Conservation (phyloP, 2,329 filamentous ascomycete genomes). For the Talaromyces verruculosus region DNA sequence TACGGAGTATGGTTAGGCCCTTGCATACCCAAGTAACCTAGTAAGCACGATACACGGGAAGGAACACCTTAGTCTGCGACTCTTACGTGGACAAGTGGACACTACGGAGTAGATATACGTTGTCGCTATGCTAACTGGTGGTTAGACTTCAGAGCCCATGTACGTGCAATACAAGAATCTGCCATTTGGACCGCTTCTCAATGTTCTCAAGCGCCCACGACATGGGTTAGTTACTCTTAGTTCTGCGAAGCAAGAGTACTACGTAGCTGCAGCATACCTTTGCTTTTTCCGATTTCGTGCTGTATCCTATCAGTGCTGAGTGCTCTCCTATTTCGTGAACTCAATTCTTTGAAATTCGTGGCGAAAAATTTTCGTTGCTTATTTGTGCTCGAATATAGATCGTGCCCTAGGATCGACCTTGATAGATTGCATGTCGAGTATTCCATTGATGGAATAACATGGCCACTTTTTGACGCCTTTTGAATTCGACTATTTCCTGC, state of each 20-base stretch:
- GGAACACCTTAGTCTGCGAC: not conserved
- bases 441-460: not conserved
- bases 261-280: not conserved
- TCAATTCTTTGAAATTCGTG: not conserved
- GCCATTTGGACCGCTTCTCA: not conserved
- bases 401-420: not conserved
- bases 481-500: not conserved
- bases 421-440: not conserved
- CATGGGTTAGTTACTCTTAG: not conserved
- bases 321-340: not conserved
- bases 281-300: not conserved
- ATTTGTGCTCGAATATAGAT: not conserved
- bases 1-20: not conserved
- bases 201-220: not conserved
- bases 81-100: not conserved
- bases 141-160: not conserved
- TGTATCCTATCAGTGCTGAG: not conserved
- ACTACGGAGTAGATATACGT: not conserved
- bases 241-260: not conserved
- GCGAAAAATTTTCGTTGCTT: not conserved
- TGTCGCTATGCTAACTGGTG: slow-evolving; percentile 11
- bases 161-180: not conserved
- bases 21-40: slow-evolving; percentile 8
- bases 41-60: slow-evolving; percentile 6
- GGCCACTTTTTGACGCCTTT: not conserved